These are phyloP conservation scores for Jatropha podagrica DNA, from an alignment of 441 rosid species.

Conservation along the genomic window DNA sequence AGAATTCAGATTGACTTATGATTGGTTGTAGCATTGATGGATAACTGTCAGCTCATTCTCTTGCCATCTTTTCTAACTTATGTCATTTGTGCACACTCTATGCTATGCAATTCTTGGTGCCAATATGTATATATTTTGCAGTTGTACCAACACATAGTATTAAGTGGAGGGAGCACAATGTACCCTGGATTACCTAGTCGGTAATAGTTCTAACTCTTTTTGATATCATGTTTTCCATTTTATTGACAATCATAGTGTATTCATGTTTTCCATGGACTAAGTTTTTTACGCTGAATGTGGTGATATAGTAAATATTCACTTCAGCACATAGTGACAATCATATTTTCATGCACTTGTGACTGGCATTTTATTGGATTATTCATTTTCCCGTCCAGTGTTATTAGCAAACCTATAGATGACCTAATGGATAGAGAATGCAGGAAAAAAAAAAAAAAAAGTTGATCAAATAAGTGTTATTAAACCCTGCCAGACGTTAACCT, in stretches of 20 bases:
- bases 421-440: background rate
- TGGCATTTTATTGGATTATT: background rate
- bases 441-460: background rate
- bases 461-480: background rate
- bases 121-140: constrained; percentile 35
- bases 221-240: background rate
- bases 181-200: constrained; percentile 99
- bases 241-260: background rate
- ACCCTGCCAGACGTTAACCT: no score
- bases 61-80: background rate
- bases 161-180: constrained; percentile 99
- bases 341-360: constrained; percentile 4
- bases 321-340: background rate
- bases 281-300: background rate
- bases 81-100: background rate
- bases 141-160: constrained; percentile 96
- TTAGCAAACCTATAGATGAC: background rate
- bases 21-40: background rate
- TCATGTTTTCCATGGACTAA: background rate
- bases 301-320: background rate
- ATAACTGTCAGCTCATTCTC: background rate
- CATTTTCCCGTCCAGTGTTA: background rate
- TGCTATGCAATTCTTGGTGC: constrained; percentile 11
- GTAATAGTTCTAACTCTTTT: constrained; percentile 35
- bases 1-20: constrained; percentile 11